phyloP scores from a whole-genome alignment of 805 yeast genomes.

The Metschnikowia amazonensis region DNA sequence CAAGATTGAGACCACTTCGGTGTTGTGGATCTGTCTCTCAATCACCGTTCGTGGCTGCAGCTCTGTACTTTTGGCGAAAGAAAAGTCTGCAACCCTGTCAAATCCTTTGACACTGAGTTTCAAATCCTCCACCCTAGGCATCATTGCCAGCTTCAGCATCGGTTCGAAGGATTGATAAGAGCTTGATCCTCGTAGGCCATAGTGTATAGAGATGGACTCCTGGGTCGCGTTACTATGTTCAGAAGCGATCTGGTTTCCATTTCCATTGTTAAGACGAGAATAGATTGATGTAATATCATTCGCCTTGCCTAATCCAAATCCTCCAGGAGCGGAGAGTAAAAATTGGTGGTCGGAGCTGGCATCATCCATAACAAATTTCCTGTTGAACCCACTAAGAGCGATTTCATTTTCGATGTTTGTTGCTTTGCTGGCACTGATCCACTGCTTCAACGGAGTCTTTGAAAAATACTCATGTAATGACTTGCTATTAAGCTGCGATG shows the following conservation, averaged over 20 bases:
- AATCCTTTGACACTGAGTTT: slow-evolving; percentile 12
- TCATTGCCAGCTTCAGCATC: background rate
- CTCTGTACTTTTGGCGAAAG: slow-evolving; percentile 4
- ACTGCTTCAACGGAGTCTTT: slow-evolving; percentile 25
- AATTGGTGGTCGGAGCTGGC: slow-evolving; percentile 7
- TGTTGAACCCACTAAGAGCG: background rate
- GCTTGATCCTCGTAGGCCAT: background rate
- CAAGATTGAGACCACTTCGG: slow-evolving; percentile 34
- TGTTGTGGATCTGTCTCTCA: slow-evolving; percentile 27
- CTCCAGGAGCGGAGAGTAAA: slow-evolving; percentile 5
- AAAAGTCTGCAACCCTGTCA: slow-evolving; percentile 4
- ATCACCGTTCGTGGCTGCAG: slow-evolving; percentile 26
- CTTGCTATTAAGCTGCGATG: slow-evolving; percentile 16
- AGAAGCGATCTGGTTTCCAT: slow-evolving; percentile 6
- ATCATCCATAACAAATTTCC: slow-evolving; percentile 1
- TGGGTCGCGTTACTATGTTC: slow-evolving; percentile 15
- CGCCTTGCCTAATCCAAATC: slow-evolving; percentile 38
- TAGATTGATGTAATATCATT: slow-evolving; percentile 41
- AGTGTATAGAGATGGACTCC: slow-evolving; percentile 6
- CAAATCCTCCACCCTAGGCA: slow-evolving; percentile 19
- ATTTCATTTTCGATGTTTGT: background rate
- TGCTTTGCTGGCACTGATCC: slow-evolving; percentile 21
- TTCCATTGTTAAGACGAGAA: slow-evolving; percentile 25
- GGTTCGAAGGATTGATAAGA: background rate
- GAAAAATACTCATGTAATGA: slow-evolving; percentile 26